A percentile compares a stretch with the other conserved stretches of the same genome.
These are phyloP conservation scores for Exophiala sp. DNA, from an alignment of 2,329 filamentous ascomycete genomes.

Conservation along the genomic window DNA sequence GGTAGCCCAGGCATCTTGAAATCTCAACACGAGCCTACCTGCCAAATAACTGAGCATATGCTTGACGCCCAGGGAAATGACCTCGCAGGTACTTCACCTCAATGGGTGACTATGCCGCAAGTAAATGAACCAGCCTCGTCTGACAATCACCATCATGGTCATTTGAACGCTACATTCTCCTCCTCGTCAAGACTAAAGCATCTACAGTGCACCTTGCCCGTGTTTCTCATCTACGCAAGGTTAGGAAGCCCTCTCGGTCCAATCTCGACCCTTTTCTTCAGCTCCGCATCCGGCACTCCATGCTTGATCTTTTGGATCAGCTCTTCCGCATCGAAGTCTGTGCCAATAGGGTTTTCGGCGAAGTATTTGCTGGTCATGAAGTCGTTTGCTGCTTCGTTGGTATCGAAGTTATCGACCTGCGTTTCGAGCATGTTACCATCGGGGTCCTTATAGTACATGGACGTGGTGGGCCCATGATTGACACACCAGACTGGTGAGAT, in stretches of 20 bases:
- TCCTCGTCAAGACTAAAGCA: too few species aligned
- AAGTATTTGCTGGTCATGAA: constrained; percentile 6
- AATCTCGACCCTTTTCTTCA: constrained; percentile 5
- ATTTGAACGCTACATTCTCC: too few species aligned
- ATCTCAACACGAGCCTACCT: too few species aligned
- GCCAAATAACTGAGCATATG: too few species aligned
- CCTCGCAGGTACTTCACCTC: too few species aligned
- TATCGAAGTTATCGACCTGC: constrained; percentile 44
- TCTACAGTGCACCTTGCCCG: too few species aligned
- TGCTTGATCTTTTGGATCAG: neutral
- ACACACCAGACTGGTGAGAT: constrained; percentile 41
- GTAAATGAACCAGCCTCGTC: too few species aligned
- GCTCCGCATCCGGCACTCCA: neutral
- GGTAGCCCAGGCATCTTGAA: too few species aligned
- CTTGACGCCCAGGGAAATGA: too few species aligned
- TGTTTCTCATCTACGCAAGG: too few species aligned
- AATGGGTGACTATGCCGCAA: too few species aligned
- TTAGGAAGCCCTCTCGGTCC: neutral
- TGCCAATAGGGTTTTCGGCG: constrained; percentile 10
- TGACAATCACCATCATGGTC: too few species aligned
- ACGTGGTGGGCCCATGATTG: constrained; percentile 48
- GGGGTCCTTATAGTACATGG: constrained; percentile 50
- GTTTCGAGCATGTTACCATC: constrained; percentile 49
- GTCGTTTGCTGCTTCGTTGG: neutral
- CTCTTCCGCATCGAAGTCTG: constrained; percentile 12